Evolutionary conservation across 2,329 filamentous ascomycete genomes (phyloP), one percentile per base, ranked within the genome.

Genomic region (Aspergillus vadensis): DNA sequence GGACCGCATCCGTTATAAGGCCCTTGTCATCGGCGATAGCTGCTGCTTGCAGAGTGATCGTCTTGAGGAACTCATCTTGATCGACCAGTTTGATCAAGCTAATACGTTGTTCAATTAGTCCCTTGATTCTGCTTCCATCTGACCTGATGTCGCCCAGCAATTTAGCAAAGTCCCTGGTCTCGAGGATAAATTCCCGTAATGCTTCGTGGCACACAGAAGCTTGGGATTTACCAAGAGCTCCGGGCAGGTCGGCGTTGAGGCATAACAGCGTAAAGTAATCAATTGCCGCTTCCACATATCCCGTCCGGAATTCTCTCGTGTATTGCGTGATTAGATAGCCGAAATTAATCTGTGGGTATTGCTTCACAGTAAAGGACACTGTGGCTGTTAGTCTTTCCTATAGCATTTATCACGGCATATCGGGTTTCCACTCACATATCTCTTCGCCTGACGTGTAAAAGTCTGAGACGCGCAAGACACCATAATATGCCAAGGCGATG

Each of bases 261-360:
- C 92, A 97, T 70, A 99, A 93, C 59, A 99, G 80, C 5, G 89
- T 86, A 51, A 99, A 86, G 75, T 99, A 99, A 75, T 99, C 95
- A 17, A 96, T 91, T 2, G 96, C 95, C 36, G 92, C 91, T 60
- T 91, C 90, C 6, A 92, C 90, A 70, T 96, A 89, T 19, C 92
- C 93, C 30, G 92, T 91, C 55, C 95, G 89, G 85, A 99, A 99
- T 76, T 97, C 93, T 57, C 90, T 87, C 4, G 96, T 99, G 81
- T 99, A 99, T 75, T 95, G 92, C 43, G 94, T 96, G 63, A 98
- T 83, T 82, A 98, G 91, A 61, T 91, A 89, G 48, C 91, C 93
- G 78, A 98, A 98, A 81, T 95, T 97, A 77, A 99, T 89, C 74
- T 97, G 92, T 5, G 92, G 70, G 85, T 77, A 76, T 66, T 82